Conservation (phyloP, 306 rosid genomes). For the Gillenia trifoliata region DNA sequence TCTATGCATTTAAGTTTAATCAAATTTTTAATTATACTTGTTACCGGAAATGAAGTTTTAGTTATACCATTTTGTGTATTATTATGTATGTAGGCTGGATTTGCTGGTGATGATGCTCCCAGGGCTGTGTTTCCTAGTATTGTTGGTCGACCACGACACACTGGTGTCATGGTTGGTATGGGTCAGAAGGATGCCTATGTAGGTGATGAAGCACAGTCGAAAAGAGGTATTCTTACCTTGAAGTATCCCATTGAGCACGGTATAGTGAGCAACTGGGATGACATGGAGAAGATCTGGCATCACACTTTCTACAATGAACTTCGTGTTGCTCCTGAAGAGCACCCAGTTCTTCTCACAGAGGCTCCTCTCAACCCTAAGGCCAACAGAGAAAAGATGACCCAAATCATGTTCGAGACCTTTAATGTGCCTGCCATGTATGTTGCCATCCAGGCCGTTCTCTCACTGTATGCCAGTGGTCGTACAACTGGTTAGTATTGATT, state of each 20-base stretch:
- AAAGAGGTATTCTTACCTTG: conserved; percentile 95
- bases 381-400: conserved; percentile 98
- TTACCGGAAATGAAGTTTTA: neutral
- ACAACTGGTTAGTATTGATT: conserved; percentile 64
- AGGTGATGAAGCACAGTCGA: conserved; percentile 96
- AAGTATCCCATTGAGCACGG: conserved; percentile 98
- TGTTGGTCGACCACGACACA: conserved; percentile 94
- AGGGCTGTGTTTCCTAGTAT: conserved; percentile 97
- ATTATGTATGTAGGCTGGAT: conserved; percentile 62
- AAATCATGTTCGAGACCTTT: conserved; percentile 96
- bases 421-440: conserved; percentile 99
- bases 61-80: neutral
- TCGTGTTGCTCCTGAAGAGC: conserved; percentile 99
- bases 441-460: conserved; percentile 94
- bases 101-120: conserved; percentile 99
- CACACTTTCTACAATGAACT: conserved; percentile 96
- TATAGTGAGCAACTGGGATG: conserved; percentile 98
- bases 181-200: conserved; percentile 98
- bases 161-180: conserved; percentile 99
- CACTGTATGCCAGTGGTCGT: conserved; percentile 97
- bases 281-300: conserved; percentile 99
- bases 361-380: conserved; percentile 99
- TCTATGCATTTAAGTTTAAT: neutral
- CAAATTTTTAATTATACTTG: neutral
- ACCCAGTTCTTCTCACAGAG: conserved; percentile 95